phyloP scores from a whole-genome alignment of 441 rosid genomes.

The Manihot esculenta region DNA sequence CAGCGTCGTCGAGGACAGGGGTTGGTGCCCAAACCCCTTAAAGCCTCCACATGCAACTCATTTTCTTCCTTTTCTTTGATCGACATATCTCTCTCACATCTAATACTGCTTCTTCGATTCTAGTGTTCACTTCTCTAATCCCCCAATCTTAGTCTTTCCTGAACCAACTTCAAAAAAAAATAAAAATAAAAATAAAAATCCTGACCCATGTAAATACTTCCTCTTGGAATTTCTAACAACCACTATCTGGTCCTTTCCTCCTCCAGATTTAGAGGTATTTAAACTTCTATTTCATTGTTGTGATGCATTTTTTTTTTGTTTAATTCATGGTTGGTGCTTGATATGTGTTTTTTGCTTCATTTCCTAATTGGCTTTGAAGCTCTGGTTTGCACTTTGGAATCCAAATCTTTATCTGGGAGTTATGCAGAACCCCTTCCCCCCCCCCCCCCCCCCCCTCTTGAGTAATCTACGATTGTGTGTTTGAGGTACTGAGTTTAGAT shows the following conservation, averaged over 20 bases:
- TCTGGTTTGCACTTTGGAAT: not conserved
- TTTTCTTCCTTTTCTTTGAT: not conserved
- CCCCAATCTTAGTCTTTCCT: not conserved
- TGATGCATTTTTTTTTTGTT: not conserved
- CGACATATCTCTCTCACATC: not conserved
- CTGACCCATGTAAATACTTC: constrained; percentile 15
- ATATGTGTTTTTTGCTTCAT: not conserved
- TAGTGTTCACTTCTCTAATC: not conserved
- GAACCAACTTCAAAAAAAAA: no score
- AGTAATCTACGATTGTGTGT: not conserved
- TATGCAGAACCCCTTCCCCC: not conserved
- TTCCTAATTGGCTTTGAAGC: not conserved
- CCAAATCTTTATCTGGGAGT: constrained; percentile 26
- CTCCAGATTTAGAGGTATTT: constrained; percentile 30
- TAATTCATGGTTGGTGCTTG: not conserved
- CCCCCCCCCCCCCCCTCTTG: not conserved
- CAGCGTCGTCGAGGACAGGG: not conserved
- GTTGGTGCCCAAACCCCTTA: not conserved
- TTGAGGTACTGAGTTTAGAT: not conserved
- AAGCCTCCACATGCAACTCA: not conserved
- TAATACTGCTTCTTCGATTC: constrained; percentile 2
- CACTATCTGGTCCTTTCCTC: constrained; percentile 9
- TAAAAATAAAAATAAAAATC: no score
- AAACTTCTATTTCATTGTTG: not conserved
- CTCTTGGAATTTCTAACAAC: not conserved